Conservation (phyloP, 257 asterid species). For the Jaltomata sinuosa region DNA sequence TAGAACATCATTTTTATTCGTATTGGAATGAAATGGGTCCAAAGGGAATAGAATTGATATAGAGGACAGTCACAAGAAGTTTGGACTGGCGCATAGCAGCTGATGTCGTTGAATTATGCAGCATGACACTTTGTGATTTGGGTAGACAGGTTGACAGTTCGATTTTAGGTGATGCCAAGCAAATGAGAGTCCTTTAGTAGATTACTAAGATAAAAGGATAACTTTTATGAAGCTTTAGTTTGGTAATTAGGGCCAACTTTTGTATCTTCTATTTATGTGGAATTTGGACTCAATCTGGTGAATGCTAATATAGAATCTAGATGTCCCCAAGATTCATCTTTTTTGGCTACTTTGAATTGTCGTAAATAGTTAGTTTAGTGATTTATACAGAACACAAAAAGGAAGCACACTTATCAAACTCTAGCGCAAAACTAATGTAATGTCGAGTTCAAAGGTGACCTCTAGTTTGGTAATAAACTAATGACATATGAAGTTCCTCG, state of each 20-base stretch:
- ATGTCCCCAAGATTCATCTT: not conserved
- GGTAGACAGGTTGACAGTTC: not conserved
- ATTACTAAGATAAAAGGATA: not conserved
- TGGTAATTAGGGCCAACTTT: not conserved
- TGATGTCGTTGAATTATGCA: not conserved
- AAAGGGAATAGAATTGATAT: no score
- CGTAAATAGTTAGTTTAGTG: not conserved
- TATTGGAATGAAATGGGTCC: no score
- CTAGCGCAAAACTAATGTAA: not conserved
- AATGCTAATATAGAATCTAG: not conserved
- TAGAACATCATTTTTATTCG: no score
- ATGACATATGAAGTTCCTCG: not conserved
- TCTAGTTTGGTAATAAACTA: not conserved
- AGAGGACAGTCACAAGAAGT: no score
- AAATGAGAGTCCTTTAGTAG: not conserved
- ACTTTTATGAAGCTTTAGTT: not conserved
- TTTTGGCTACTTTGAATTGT: not conserved
- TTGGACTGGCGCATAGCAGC: no score
- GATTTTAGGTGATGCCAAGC: not conserved
- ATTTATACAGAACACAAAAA: not conserved
- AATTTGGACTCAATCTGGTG: not conserved
- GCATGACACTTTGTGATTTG: not conserved
- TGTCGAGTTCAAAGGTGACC: not conserved
- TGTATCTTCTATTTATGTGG: not conserved
- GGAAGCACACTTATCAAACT: not conserved